Base-by-base conservation (phyloP, 768 basidiomycete genomes). In the Agaricus subrufescens region DNA sequence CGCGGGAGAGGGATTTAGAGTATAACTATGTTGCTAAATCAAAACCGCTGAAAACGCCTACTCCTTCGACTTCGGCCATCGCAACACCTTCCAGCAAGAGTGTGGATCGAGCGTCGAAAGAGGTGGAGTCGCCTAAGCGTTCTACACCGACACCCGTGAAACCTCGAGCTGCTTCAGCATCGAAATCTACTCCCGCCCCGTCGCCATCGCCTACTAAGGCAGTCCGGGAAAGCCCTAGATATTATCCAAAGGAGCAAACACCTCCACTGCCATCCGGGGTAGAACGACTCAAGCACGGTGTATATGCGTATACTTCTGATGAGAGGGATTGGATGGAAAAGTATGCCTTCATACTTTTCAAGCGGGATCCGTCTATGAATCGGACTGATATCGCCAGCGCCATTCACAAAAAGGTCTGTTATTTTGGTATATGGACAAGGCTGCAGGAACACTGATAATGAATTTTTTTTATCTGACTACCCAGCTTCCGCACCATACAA, bases 401-500 rank as follows among this genome's bases (percentile, higher is more conserved):
- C 39, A 52, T 86, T 12, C 60, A 75, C 56, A 58, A 64, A 47
- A 83, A 84, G 73, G 86, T 83, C 52, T 30, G 68, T 50, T 15
- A 30, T n/a, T 19, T 34, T 34, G n/a, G 6, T 31, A 12, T 12
- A 10, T 30, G 31, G 26, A n/a, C 5, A 31, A 19, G 31, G 5
- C 10, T 19, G 26, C 26, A 9, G 31, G 15, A 31, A 9, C 11
- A 31, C 2, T 15, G 14, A 48, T 34, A 19, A 5, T 34, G 11
- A 31, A 37, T 31, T 10, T n/a, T 31, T 31, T 10, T n/a, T 31
- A 26, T 48, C 15, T 50, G 31, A 7, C 34, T 27, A 43, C 10
- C 19, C 55, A 89, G 88, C 73, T 89, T 73, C 80, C 84, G 27
- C 79, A 84, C 60, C 88, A 89, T 64, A 61, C 74, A 2, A 11